Percentiles rank a stretch among this genome's conserved stretches.
These are phyloP conservation scores for Pleurotus giganteus DNA, from an alignment of 768 basidiomycete genomes.

Conservation along the genomic window DNA sequence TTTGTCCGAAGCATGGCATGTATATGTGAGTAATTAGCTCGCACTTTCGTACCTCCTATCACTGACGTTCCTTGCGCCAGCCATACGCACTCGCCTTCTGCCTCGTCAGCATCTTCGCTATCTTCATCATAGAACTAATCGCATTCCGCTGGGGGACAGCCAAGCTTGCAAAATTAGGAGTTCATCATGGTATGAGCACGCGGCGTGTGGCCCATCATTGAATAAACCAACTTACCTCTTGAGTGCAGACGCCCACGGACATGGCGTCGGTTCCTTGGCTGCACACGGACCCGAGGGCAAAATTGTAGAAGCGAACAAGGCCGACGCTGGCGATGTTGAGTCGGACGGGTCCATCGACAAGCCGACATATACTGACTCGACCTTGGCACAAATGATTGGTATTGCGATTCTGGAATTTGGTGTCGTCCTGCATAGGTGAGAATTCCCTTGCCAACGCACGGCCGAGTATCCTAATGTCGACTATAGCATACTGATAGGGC, in stretches of 20 bases:
- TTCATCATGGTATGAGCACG: constrained; percentile 61
- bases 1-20: constrained; percentile 63
- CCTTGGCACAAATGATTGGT: constrained; percentile 75
- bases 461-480: background rate
- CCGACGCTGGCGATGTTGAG: background rate
- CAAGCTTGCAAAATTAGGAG: constrained; percentile 64
- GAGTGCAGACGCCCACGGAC: constrained; percentile 62
- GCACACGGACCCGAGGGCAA: constrained; percentile 68
- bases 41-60: background rate
- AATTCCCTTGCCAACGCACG: background rate
- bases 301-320: background rate
- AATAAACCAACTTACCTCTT: background rate
- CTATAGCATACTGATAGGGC: constrained; percentile 74
- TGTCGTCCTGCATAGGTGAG: constrained; percentile 77
- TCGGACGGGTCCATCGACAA: background rate
- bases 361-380: constrained; percentile 32
- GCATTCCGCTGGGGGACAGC: constrained; percentile 86
- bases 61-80: constrained; percentile 33
- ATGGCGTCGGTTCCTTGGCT: constrained; percentile 54
- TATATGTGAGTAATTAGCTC: constrained; percentile 56
- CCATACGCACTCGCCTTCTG: constrained; percentile 82
- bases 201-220: too few species aligned
- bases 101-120: constrained; percentile 74
- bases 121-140: constrained; percentile 83
- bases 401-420: constrained; percentile 94